Evolutionary conservation across 2,329 filamentous ascomycete genomes (phyloP), one percentile per base, ranked within the genome.

Genomic region (Colletotrichum endophyticum): DNA sequence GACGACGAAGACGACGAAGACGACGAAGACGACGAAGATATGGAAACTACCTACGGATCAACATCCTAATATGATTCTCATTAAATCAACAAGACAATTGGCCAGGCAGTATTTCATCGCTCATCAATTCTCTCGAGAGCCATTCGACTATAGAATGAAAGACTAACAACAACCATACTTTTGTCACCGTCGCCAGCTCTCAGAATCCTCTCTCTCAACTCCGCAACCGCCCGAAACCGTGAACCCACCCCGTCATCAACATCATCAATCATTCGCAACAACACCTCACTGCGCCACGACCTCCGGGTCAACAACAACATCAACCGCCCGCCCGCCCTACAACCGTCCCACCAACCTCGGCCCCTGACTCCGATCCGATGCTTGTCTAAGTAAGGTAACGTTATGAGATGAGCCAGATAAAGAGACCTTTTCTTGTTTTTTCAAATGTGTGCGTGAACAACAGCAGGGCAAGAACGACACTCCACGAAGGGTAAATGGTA

Each of bases 371-470:
- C 70, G 70, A 53, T 66, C 59, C 64, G 74, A 74, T 74, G 70
- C 71, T 69, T 76, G 44, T 70, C 70, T 76, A 73, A 13, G 56
- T 67, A 72, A 72, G 25, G n/a, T 36, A 15, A 34, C 32, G 74
- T 66, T 61, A 74, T 74, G 74, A 76, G 49, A 66, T 70, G 70
- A 76, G 74, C 70, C 70, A 66, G 62, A 19, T 39, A 32, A 34
- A 49, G 30, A 68, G 19, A 68, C 63, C 19, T 32, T 34, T 30
- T 73, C 68, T 39, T 28, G 30, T 9, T 59, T 36, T n/a, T 11
- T 28, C 0, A 6, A 16, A 25, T 53, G 27, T 56, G 56, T 28
- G 11, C 15, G 28, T 69, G 28, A 73, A 59, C 34, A 67, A 56
- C 27, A 39, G 64, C 30, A 56, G 49, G n/a, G 30, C 59, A 16